Evolutionary conservation across 192 early-diverging fungal species (phyloP), one percentile per base, ranked within the genome.

Genomic region (Coemansia sp.): DNA sequence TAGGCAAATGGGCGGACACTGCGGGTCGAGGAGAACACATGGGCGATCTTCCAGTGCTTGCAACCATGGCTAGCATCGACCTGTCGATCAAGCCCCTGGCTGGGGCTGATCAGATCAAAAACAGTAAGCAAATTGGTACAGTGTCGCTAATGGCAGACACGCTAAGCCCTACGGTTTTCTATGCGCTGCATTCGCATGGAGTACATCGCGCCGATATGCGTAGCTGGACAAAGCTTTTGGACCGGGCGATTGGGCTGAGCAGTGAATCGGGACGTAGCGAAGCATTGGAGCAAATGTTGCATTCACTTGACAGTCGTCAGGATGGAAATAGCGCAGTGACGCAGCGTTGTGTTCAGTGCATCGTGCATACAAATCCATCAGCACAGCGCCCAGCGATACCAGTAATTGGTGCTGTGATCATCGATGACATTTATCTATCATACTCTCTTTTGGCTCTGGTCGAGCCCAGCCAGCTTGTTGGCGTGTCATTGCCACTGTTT

Each of bases 351-450:
- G 78, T 81, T 55, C 61, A 63, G 59, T 81, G 78, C 34, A 49
- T 81, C 60, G 65, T 74, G 7, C 72, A 81, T 27, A 81, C 78
- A 2, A 65, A 62, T 18, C 58, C 65, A 16, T 67, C 65, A 12
- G 58, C 63, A 7, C 56, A 60, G 41, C 61, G 69, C 49, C 61
- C 61, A 30, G 49, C 65, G 7, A 50, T 66, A 12, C 57, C 85
- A 69, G 48, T 90, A 32, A 70, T 88, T 62, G 92, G 90, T 14
- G 73, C 85, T 7, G 74, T 70, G 3, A 63, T 86, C 8, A 62
- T 92, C 5, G 83, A 82, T 3, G 90, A 91, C 51, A 58, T 83
- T 3, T 92, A 86, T 53, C 73, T 93, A 30, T 88, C 89, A n/a
- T 89, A 90, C 60, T 88, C 87, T 25, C 64, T 90, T 14, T 49